Conservation (phyloP, 2,329 filamentous ascomycete genomes). For the Aspergillus quadricinctus region DNA sequence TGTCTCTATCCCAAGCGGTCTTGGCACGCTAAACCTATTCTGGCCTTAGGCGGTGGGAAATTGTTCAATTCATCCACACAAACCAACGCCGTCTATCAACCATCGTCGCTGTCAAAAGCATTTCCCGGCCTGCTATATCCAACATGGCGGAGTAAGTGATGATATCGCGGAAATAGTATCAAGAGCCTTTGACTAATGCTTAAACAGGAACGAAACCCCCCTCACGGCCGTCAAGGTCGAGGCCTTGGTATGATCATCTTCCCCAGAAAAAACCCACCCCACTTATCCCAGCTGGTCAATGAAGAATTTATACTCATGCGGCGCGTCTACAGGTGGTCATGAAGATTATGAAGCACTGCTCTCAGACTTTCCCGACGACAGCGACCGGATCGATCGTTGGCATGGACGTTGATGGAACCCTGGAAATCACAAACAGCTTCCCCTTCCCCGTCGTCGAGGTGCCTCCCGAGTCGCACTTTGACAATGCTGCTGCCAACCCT, state of each 20-base stretch:
- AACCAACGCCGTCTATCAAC: constrained; percentile 19
- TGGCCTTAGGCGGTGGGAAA: constrained; percentile 24
- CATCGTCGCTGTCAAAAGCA: constrained; percentile 15
- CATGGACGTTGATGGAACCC: constrained; percentile 76
- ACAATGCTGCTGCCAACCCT: constrained; percentile 61
- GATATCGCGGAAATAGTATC: not conserved
- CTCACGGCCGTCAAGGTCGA: constrained; percentile 90
- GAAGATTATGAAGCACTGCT: constrained; percentile 97
- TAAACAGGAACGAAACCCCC: constrained; percentile 60
- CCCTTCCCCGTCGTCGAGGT: constrained; percentile 82
- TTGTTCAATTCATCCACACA: constrained; percentile 31
- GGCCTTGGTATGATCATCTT: constrained; percentile 66
- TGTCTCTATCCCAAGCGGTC: constrained; percentile 3
- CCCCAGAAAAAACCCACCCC: constrained; percentile 29
- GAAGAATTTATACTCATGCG: constrained; percentile 21
- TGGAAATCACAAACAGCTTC: constrained; percentile 93
- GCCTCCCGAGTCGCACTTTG: constrained; percentile 68
- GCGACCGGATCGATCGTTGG: constrained; percentile 89
- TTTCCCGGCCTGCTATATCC: constrained; percentile 19
- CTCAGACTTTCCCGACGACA: constrained; percentile 78
- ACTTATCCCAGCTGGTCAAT: constrained; percentile 18
- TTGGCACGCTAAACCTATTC: constrained; percentile 25
- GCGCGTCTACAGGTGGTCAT: constrained; percentile 67
- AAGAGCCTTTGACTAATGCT: constrained; percentile 12
- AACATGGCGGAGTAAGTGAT: constrained; percentile 31